These are phyloP conservation scores for Medicago lupulina DNA, from an alignment of 306 rosid species.

Conservation along the genomic window DNA sequence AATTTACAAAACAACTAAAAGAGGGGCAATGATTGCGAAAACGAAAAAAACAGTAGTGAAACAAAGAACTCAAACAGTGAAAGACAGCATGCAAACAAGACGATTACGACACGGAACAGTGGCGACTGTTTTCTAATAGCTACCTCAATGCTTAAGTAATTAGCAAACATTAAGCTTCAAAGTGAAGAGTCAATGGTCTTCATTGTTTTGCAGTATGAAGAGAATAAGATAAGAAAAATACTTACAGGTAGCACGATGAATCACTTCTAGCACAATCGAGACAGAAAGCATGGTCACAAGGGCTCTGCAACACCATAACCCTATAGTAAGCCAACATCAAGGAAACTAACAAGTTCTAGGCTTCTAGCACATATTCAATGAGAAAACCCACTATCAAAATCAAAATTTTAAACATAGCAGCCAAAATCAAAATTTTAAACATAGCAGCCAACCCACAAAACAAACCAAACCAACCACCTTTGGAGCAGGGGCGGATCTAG, in stretches of 20 bases:
- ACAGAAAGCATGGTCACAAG: constrained; percentile 98
- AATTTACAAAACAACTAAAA: background rate
- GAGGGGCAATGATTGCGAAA: background rate
- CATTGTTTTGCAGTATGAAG: constrained; percentile 14
- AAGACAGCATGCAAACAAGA: background rate
- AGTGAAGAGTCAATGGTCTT: constrained; percentile 10
- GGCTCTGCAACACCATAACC: constrained; percentile 74
- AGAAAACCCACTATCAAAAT: background rate
- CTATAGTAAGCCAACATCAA: constrained; percentile 28
- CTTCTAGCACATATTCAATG: background rate
- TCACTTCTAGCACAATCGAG: constrained; percentile 98
- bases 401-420: constrained; percentile 7
- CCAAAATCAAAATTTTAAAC: constrained; percentile 4
- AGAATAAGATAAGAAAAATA: constrained; percentile 45
- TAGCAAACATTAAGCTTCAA: constrained; percentile 8
- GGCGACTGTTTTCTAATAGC: background rate
- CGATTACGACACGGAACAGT: background rate
- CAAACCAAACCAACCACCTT: constrained; percentile 21
- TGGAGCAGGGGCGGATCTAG: too few species aligned
- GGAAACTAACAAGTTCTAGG: constrained; percentile 26
- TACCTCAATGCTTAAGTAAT: background rate
- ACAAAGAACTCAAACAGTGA: background rate
- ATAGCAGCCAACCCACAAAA: constrained; percentile 14
- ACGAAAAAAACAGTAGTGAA: background rate
- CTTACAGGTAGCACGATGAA: constrained; percentile 94